phyloP scores from a whole-genome alignment of 1,284 basidiomycete genomes.

The Puccinia coronata region DNA sequence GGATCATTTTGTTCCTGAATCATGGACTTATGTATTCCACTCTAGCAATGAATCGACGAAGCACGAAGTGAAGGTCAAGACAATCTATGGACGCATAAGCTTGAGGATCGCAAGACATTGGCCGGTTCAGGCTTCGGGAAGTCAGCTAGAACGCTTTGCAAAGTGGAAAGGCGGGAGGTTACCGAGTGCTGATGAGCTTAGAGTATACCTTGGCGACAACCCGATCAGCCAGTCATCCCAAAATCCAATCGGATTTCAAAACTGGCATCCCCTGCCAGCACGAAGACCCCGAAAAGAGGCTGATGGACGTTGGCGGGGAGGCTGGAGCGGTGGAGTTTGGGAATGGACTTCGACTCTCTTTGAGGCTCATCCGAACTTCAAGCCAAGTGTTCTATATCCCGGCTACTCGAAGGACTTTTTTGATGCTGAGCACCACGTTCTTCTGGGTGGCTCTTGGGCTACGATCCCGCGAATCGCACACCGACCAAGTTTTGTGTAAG shows the following conservation, averaged over 20 bases:
- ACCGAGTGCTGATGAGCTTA: slow-evolving; percentile 84
- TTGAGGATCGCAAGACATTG: slow-evolving; percentile 76
- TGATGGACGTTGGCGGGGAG: slow-evolving; percentile 61
- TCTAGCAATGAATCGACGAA: slow-evolving; percentile 58
- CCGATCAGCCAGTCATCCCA: slow-evolving; percentile 58
- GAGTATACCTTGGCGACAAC: slow-evolving; percentile 70
- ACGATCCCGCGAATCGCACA: slow-evolving; percentile 79
- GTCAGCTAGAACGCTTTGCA: slow-evolving; percentile 77
- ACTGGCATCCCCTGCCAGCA: slow-evolving; percentile 90
- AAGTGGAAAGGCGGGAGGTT: slow-evolving; percentile 81
- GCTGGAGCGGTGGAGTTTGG: slow-evolving; percentile 94
- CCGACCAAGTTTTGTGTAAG: slow-evolving; percentile 66
- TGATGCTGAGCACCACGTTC: slow-evolving; percentile 54
- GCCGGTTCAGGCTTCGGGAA: slow-evolving; percentile 81
- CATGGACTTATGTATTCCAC: slow-evolving; percentile 51
- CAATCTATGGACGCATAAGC: slow-evolving; percentile 79
- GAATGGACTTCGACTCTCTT: slow-evolving; percentile 90
- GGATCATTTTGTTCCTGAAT: slow-evolving; percentile 60
- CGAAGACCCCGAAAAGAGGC: slow-evolving; percentile 55
- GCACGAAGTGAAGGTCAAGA: slow-evolving; percentile 79
- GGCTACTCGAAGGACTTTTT: slow-evolving; percentile 72
- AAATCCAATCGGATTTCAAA: slow-evolving; percentile 80
- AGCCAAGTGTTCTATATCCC: slow-evolving; percentile 75
- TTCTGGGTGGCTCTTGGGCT: slow-evolving; percentile 88
- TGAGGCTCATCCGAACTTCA: slow-evolving; percentile 73